Percentiles rank a stretch among this genome's conserved stretches.
Evolutionary conservation across 176 grass and related monocot genomes (phyloP).

Genomic region (Aegilops sharonensis): DNA sequence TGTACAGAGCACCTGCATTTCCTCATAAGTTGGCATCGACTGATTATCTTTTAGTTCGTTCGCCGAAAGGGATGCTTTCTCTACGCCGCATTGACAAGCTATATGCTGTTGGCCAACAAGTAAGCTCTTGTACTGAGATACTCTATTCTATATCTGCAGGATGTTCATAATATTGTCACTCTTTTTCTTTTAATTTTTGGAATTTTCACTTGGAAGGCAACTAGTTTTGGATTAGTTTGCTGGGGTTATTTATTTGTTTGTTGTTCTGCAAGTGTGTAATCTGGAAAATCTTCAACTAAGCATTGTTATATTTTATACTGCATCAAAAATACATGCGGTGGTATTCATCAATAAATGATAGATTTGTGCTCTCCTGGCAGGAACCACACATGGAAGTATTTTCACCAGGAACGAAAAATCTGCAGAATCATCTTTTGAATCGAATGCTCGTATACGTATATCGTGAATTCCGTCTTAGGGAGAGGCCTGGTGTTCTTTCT

Average conservation of each 20-base stretch:
- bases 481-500: slow-evolving; percentile 65
- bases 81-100: slow-evolving; percentile 79
- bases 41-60: slow-evolving; percentile 96
- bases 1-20: slow-evolving; percentile 93
- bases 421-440: slow-evolving; percentile 82
- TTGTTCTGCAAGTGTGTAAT: slow-evolving; percentile 7
- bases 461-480: slow-evolving; percentile 85
- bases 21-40: slow-evolving; percentile 72
- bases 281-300: background rate
- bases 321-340: background rate
- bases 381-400: slow-evolving; percentile 97
- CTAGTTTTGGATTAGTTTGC: background rate
- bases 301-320: background rate
- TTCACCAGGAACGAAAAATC: slow-evolving; percentile 67
- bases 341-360: background rate
- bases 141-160: slow-evolving; percentile 17
- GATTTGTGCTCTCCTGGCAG: slow-evolving; percentile 47
- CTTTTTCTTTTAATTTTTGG: background rate
- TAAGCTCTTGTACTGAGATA: slow-evolving; percentile 38
- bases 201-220: background rate
- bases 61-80: slow-evolving; percentile 82
- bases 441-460: slow-evolving; percentile 80
- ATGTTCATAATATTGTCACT: slow-evolving; percentile 2
- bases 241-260: slow-evolving; percentile 10
- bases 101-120: slow-evolving; percentile 91